phyloP scores from a whole-genome alignment of 2,329 filamentous ascomycete species.

The Xylaria sp. region DNA sequence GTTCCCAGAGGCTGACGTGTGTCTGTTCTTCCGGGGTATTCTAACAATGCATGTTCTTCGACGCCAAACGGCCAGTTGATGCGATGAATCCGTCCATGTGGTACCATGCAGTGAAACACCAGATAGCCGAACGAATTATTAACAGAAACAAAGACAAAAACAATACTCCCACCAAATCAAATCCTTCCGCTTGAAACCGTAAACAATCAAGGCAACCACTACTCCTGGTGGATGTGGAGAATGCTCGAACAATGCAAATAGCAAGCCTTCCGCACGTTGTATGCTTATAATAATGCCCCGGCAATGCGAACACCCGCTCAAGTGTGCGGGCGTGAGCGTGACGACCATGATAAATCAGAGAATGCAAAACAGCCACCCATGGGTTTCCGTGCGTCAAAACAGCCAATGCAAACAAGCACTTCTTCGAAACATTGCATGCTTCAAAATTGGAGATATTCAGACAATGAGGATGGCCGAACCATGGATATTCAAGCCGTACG shows the following conservation, averaged over 20 bases:
- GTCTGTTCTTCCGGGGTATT: conserved; percentile 20
- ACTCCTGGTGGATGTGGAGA: background rate
- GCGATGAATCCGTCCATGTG: conserved; percentile 8
- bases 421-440: background rate
- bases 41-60: conserved; percentile 15
- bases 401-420: background rate
- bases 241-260: conserved; percentile 9
- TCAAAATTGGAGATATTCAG: background rate
- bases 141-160: conserved; percentile 8
- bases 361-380: background rate
- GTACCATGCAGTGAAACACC: conserved; percentile 17
- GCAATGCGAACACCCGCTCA: background rate
- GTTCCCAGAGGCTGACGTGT: conserved; percentile 4
- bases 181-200: background rate
- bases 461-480: background rate
- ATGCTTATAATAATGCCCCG: background rate
- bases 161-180: background rate
- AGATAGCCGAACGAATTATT: background rate
- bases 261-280: background rate
- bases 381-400: background rate
- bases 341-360: background rate
- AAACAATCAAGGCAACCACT: background rate
- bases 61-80: conserved; percentile 26
- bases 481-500: background rate
- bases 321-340: background rate